These are phyloP conservation scores for Aspergillus novofumigatus DNA, from an alignment of 2,329 filamentous ascomycete genomes.

Conservation along the genomic window DNA sequence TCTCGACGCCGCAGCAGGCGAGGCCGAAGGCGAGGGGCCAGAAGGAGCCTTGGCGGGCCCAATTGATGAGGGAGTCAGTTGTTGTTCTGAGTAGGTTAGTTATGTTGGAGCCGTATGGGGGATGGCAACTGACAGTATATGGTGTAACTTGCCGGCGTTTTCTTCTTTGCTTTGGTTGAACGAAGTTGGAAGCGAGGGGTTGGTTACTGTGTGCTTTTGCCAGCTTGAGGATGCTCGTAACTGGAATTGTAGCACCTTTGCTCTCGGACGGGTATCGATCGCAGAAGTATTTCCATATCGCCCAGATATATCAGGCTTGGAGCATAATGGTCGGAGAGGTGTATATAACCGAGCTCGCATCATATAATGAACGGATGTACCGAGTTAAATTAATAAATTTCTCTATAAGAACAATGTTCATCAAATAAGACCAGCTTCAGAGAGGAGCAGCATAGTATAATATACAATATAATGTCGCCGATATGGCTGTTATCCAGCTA, in stretches of 20 bases:
- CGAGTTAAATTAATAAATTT: no score
- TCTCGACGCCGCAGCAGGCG: conserved; percentile 84
- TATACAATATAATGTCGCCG: background rate
- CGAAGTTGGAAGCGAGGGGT: background rate
- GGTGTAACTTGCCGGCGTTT: background rate
- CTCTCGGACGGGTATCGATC: background rate
- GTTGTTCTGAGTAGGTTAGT: background rate
- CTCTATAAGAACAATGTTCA: background rate
- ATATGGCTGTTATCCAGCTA: background rate
- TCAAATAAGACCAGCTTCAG: background rate
- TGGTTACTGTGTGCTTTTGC: background rate
- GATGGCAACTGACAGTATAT: background rate
- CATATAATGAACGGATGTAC: background rate
- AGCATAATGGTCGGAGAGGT: background rate
- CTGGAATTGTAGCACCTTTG: background rate
- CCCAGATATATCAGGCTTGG: background rate
- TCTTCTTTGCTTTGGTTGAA: background rate
- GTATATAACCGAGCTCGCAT: background rate
- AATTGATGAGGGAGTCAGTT: conserved; percentile 53
- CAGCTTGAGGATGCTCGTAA: background rate
- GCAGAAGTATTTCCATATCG: background rate
- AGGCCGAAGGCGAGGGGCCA: conserved; percentile 89
- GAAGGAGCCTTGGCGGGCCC: conserved; percentile 76
- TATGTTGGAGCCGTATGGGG: background rate
- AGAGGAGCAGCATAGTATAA: background rate